Base-by-base conservation (phyloP, 2,329 filamentous ascomycete species). In the Diaporthe vexans region DNA sequence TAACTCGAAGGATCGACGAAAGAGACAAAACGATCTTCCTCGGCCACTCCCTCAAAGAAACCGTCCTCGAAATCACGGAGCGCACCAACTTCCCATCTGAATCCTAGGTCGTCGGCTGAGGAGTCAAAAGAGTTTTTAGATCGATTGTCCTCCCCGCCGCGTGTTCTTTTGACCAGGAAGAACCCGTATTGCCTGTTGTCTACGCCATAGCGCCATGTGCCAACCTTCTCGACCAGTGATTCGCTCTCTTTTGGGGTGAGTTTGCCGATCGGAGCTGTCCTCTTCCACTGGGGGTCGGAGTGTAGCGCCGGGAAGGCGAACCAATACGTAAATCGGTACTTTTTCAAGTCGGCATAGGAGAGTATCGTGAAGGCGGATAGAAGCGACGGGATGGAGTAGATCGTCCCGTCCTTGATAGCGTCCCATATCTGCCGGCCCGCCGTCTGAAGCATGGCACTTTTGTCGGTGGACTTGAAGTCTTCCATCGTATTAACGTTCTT, bases 311-410 rank as follows among this genome's bases (percentile, higher is more conserved):
- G 97, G 80, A 97, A 99, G 7, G 94, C 96, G 83, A 98, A 98
- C 92, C 97, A 97, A 84, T 98, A 98, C n/a, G 93, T 95, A 82
- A 98, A 98, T 76, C 93, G 94, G 85, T 98, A 98, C 81, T 97
- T 98, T 83, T 99, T 99, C 46, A 99, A 89, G 81, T 99, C 96
- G 76, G 97, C 96, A 82, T 94, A 99, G 21, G 95, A 98, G 59
- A 98, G 91, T 74, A 97, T 91, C 35, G 94, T 90, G 82, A 98
- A 98, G 9, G 94, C 97, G 6, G 95, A 92, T 24, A 99, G 91
- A 2, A n/a, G n/a, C n/a, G n/a, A n/a, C n/a, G 97, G 97, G 68
- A 96, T 94, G 13, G 95, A 97, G 84, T 97, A 98, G 78, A 99
- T 98, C 54, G 94, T 97, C 74, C 95, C 96, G 84, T 99, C 97